Evolutionary conservation across 2,329 filamentous ascomycete species (phyloP).

Genomic region (Xylariomycetidae sp.): DNA sequence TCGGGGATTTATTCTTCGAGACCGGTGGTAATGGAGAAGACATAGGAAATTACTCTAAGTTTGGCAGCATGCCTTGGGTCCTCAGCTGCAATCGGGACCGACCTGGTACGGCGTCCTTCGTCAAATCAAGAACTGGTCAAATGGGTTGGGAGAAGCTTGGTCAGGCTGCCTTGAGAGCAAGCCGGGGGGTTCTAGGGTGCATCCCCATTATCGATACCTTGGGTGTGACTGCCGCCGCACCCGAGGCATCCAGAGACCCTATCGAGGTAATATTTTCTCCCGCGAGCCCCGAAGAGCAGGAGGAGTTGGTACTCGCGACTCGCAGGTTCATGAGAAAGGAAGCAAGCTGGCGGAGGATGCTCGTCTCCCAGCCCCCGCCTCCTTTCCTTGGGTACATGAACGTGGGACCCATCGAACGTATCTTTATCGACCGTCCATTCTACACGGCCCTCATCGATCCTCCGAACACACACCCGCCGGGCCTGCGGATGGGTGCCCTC

Average conservation of each 20-base stretch:
- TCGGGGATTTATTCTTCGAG: constrained; percentile 4
- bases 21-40: not conserved
- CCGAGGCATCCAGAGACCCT: not conserved
- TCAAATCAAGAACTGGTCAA: too few species aligned
- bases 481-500: not conserved
- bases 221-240: too few species aligned
- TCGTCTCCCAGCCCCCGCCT: constrained; percentile 6
- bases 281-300: too few species aligned
- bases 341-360: constrained; percentile 6
- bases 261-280: too few species aligned
- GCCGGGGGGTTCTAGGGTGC: too few species aligned
- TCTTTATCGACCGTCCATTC: not conserved
- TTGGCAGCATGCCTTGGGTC: constrained; percentile 1
- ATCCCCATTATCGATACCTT: too few species aligned
- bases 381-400: not conserved
- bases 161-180: too few species aligned
- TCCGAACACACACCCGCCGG: not conserved
- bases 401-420: not conserved
- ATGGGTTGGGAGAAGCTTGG: too few species aligned
- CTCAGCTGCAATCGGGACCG: not conserved
- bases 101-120: too few species aligned
- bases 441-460: not conserved
- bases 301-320: not conserved
- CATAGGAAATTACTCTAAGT: constrained; percentile 1
- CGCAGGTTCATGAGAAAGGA: constrained; percentile 1